Evolutionary conservation across 495 filamentous ascomycete species (phyloP).

Genomic region (Glarea lozoyensis): DNA sequence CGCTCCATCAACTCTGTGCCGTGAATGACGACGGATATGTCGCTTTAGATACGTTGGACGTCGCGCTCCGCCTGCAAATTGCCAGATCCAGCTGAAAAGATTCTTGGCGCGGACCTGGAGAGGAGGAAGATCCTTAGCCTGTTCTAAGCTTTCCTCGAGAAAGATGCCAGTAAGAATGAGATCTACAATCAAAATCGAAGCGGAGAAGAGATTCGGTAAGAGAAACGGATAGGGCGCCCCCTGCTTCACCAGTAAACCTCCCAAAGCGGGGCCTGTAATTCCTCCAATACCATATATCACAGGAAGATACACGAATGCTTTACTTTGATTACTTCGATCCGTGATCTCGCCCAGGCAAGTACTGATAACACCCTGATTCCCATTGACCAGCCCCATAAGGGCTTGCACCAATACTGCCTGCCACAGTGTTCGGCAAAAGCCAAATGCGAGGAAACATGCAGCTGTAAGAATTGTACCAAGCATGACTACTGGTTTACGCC

Average conservation of each 20-base stretch:
- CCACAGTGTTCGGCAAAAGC: slow-evolving; percentile 72
- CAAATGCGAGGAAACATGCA: slow-evolving; percentile 75
- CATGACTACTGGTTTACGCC: slow-evolving; percentile 88
- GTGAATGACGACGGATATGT: slow-evolving; percentile 8
- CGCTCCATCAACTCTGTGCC: slow-evolving; percentile 21
- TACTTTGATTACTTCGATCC: slow-evolving; percentile 85
- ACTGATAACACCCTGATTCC: slow-evolving; percentile 77
- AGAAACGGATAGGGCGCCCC: slow-evolving; percentile 69
- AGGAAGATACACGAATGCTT: slow-evolving; percentile 85
- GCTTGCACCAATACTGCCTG: slow-evolving; percentile 80
- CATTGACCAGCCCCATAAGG: slow-evolving; percentile 87
- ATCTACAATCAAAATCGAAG: slow-evolving; percentile 61
- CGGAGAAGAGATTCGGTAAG: slow-evolving; percentile 70
- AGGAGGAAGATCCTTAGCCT: slow-evolving; percentile 53
- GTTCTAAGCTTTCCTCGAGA: slow-evolving; percentile 83
- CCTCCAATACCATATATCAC: slow-evolving; percentile 88
- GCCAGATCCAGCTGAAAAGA: slow-evolving; percentile 65
- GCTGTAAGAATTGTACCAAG: slow-evolving; percentile 77
- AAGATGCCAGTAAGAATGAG: slow-evolving; percentile 64
- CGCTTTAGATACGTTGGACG: slow-evolving; percentile 49
- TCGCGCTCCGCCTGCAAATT: slow-evolving; percentile 51
- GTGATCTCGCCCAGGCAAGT: slow-evolving; percentile 94
- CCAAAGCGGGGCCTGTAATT: slow-evolving; percentile 84
- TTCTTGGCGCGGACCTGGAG: slow-evolving; percentile 47
- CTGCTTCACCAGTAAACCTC: slow-evolving; percentile 67